phyloP scores from a whole-genome alignment of 2,329 filamentous ascomycete species.

The Pseudogymnoascus sp. region DNA sequence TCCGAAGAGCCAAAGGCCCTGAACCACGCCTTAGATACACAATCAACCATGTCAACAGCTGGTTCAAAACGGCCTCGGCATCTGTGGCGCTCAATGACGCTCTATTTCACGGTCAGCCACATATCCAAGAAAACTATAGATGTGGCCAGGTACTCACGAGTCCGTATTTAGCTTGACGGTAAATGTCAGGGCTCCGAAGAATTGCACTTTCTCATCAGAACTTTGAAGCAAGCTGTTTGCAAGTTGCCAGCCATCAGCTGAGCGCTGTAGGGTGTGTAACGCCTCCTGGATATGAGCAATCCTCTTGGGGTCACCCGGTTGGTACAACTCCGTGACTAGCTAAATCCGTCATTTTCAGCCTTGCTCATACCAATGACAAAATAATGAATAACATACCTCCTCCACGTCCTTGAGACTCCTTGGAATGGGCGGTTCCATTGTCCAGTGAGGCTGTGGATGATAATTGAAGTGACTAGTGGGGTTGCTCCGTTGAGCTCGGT shows the following conservation, averaged over 20 bases:
- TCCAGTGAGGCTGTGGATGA: neutral
- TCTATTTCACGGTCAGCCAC: conserved; percentile 15
- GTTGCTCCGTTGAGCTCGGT: neutral
- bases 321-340: conserved; percentile 43
- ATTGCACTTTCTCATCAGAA: conserved; percentile 67
- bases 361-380: neutral
- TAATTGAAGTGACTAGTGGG: neutral
- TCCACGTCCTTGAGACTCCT: neutral
- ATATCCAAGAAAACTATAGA: neutral
- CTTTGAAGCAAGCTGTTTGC: conserved; percentile 66
- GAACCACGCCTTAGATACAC: conserved; percentile 42
- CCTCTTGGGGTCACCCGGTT: conserved; percentile 33
- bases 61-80: conserved; percentile 48
- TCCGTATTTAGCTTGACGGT: conserved; percentile 94
- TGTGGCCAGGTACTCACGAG: conserved; percentile 42
- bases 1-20: conserved; percentile 56
- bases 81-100: conserved; percentile 43
- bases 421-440: conserved; percentile 1
- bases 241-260: conserved; percentile 75
- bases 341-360: conserved; percentile 13
- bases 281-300: conserved; percentile 57
- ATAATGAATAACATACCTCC: neutral
- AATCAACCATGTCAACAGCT: conserved; percentile 55
- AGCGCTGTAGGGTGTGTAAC: conserved; percentile 70
- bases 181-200: conserved; percentile 87